Base-by-base conservation (phyloP, 768 basidiomycete species). In the Phallus indusiatus region DNA sequence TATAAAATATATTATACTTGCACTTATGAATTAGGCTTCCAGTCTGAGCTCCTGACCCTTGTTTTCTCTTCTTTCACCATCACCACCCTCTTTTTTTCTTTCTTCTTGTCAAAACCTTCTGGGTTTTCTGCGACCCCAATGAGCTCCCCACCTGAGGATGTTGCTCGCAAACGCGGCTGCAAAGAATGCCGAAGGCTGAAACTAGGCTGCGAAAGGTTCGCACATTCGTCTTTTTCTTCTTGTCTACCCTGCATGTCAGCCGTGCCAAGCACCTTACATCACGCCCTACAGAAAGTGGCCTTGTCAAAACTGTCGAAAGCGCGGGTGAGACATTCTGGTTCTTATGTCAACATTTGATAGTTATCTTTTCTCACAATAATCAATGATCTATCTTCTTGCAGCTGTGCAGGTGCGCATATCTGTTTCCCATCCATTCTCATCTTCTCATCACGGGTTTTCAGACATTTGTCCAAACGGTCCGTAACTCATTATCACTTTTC, bases 291-390 rank as follows among this genome's bases (percentile, higher is more conserved):
- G 57, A 51, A 59, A 59, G 33, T 59, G 57, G 57, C 57, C 57
- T 35, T 59, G 57, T 59, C 57, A 59, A 28, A 59, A 59, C 50
- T 59, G 57, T 53, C 48, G 50, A 28, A 59, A 59, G 52, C 57
- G 57, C 57, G 57, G 57, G 57, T 59, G n/a, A 52, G 57, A 37
- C 12, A 9, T 59, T 33, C 35, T 59, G 14, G 33, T 35, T 35
- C 35, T 51, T 35, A 34, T 33, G 21, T 37, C 33, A 21, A 37
- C 33, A 12, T 28, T 16, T 37, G 36, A 37, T 37, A 16, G 9
- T 16, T 14, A 42, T 14, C 42, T 42, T 42, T 42, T 42, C n/a
- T 42, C n/a, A 42, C n/a, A 14, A 42, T 10, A 14, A 42, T 42
- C 28, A n/a, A 42, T n/a, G 12, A 14, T n/a, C n/a, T 14, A 42